Conservation (phyloP, 768 basidiomycete genomes). For the Pleurotus salmoneostramineus region DNA sequence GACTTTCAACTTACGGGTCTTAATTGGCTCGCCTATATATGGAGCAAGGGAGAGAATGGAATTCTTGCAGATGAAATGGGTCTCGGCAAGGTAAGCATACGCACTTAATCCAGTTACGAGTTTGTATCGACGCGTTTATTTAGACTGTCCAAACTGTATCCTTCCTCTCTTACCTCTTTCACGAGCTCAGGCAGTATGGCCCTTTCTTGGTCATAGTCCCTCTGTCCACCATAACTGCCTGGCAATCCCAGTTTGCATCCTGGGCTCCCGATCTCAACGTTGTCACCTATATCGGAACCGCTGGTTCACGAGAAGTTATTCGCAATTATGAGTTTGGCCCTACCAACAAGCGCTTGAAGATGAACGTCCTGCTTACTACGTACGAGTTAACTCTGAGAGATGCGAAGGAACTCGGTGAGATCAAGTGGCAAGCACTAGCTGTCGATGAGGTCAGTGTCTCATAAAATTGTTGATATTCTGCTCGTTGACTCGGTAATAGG, state of each 20-base stretch:
- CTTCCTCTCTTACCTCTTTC: constrained; percentile 93
- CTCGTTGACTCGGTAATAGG: constrained; percentile 39
- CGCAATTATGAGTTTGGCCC: constrained; percentile 89
- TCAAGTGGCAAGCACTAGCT: constrained; percentile 96
- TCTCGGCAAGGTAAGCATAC: constrained; percentile 74
- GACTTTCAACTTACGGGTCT: constrained; percentile 98
- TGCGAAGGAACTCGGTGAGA: constrained; percentile 79
- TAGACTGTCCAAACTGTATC: constrained; percentile 95
- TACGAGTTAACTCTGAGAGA: constrained; percentile 95
- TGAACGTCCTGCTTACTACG: constrained; percentile 96
- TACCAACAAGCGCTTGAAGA: constrained; percentile 85
- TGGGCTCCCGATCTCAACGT: constrained; percentile 99
- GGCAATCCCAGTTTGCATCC: constrained; percentile 90
- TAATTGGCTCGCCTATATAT: constrained; percentile 98
- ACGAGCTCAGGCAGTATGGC: constrained; percentile 88
- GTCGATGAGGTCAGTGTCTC: constrained; percentile 80
- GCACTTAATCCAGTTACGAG: constrained; percentile 11
- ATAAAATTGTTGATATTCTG: background rate
- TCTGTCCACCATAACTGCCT: constrained; percentile 95
- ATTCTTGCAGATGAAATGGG: constrained; percentile 99
- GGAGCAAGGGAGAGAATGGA: constrained; percentile 93
- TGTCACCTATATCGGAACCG: constrained; percentile 93
- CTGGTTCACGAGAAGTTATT: constrained; percentile 84
- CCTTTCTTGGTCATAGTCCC: constrained; percentile 98
- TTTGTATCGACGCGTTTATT: background rate